Conservation (phyloP, 2,329 filamentous ascomycete species). For the Pestalotiopsis sp. region DNA sequence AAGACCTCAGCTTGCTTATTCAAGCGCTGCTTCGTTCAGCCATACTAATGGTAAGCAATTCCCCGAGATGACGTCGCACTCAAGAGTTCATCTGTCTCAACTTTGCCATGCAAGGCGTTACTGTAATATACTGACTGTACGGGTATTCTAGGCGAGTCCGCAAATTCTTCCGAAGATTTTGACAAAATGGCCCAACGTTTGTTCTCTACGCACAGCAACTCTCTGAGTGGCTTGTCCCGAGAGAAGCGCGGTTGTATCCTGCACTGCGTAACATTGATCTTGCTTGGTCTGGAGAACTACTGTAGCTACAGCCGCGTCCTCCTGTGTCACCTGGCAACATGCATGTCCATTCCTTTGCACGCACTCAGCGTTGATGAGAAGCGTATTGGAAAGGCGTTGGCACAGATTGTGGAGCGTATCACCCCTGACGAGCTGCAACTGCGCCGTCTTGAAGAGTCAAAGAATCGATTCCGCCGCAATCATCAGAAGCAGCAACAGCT, state of each 20-base stretch:
- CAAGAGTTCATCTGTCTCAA: constrained; percentile 15
- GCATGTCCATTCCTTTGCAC: constrained; percentile 68
- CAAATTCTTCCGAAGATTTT: constrained; percentile 44
- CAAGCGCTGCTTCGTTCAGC: constrained; percentile 2
- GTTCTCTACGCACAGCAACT: constrained; percentile 63
- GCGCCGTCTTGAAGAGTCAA: constrained; percentile 66
- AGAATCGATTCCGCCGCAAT: constrained; percentile 47
- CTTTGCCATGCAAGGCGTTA: constrained; percentile 16
- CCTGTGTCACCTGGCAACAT: constrained; percentile 71
- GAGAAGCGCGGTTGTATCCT: constrained; percentile 70
- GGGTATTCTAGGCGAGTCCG: constrained; percentile 28
- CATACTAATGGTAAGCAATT: constrained; percentile 38
- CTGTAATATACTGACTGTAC: constrained; percentile 23
- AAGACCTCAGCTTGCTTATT: constrained; percentile 34
- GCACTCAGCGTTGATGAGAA: constrained; percentile 73
- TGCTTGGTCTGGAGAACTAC: constrained; percentile 80
- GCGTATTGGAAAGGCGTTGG: constrained; percentile 73
- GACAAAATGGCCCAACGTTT: constrained; percentile 52
- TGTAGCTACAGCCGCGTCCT: constrained; percentile 73
- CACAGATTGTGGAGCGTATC: constrained; percentile 74
- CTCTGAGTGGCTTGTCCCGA: constrained; percentile 60
- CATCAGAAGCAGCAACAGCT: constrained; percentile 69
- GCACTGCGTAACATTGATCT: constrained; percentile 71
- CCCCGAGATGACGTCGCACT: not conserved
- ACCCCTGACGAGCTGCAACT: constrained; percentile 67